A percentile compares a stretch with the other conserved stretches of the same genome.
Evolutionary conservation across 306 rosid species (phyloP).

Genomic region (Carpinus viminea): DNA sequence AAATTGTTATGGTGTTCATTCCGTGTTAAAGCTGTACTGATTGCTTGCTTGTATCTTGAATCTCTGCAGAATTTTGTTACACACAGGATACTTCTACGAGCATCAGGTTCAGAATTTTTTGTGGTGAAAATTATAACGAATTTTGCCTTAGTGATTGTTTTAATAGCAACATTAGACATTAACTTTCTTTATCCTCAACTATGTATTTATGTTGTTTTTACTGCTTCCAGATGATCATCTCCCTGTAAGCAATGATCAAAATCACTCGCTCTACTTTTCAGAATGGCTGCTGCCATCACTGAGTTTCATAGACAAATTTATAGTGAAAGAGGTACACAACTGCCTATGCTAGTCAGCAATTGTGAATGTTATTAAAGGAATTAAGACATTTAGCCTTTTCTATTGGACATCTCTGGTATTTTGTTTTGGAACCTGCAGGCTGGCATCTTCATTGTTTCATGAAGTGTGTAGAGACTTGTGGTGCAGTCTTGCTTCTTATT

Average conservation of each 20-base stretch:
- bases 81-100: constrained; percentile 63
- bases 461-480: constrained; percentile 25
- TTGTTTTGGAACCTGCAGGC: constrained; percentile 47
- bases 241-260: constrained; percentile 34
- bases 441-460: constrained; percentile 48
- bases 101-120: constrained; percentile 59
- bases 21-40: constrained; percentile 1
- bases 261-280: constrained; percentile 44
- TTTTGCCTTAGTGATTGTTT: background rate
- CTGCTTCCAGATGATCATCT: constrained; percentile 54
- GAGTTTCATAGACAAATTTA: constrained; percentile 48
- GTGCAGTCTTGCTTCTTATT: constrained; percentile 20
- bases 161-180: background rate
- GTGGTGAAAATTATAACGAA: background rate
- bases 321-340: constrained; percentile 70
- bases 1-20: background rate
- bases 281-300: constrained; percentile 82
- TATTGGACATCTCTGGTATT: constrained; percentile 14
- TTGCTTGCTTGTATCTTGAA: constrained; percentile 26
- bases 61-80: constrained; percentile 80
- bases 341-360: constrained; percentile 9
- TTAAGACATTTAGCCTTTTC: constrained; percentile 1
- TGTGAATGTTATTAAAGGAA: constrained; percentile 13
- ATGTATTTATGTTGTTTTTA: constrained; percentile 8
- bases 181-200: constrained; percentile 25